phyloP scores from a whole-genome alignment of 371 early-diverging fungal genomes.

The Dichotomocladium elegans region DNA sequence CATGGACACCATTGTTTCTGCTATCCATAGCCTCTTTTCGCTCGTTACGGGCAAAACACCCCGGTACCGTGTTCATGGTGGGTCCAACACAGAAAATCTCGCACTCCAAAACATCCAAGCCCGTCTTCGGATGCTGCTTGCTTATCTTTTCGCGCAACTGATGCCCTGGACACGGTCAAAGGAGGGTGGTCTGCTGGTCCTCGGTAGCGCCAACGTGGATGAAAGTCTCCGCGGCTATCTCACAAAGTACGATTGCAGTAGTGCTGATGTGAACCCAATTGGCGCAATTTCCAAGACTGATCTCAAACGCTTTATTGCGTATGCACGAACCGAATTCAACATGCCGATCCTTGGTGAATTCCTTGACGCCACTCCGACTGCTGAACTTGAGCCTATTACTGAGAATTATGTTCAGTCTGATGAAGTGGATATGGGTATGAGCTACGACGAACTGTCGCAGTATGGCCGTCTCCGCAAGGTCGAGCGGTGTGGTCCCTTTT shows the following conservation, averaged over 20 bases:
- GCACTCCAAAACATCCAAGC: constrained; percentile 98
- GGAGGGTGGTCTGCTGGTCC: constrained; percentile 80
- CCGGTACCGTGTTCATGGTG: constrained; percentile 81
- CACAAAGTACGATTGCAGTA: constrained; percentile 98
- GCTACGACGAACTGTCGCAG: constrained; percentile 87
- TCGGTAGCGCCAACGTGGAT: constrained; percentile 96
- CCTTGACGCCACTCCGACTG: constrained; percentile 87
- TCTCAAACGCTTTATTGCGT: constrained; percentile 78
- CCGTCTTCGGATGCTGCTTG: constrained; percentile 91
- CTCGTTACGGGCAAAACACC: constrained; percentile 80
- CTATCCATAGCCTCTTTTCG: constrained; percentile 73
- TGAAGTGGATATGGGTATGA: constrained; percentile 97
- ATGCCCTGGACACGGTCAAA: constrained; percentile 85
- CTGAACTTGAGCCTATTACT: constrained; percentile 92
- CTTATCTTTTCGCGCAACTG: constrained; percentile 94
- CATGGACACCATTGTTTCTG: constrained; percentile 82
- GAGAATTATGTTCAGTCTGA: constrained; percentile 78
- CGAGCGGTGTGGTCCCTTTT: constrained; percentile 82
- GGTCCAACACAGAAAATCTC: constrained; percentile 82
- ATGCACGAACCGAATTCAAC: constrained; percentile 59
- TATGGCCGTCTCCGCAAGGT: constrained; percentile 93
- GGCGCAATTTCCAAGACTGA: constrained; percentile 94
- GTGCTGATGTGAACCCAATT: constrained; percentile 96
- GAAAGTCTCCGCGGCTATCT: constrained; percentile 95
- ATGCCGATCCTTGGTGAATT: constrained; percentile 77